Conservation (phyloP, 2,329 filamentous ascomycete genomes). For the Tolypocladium tundrense region DNA sequence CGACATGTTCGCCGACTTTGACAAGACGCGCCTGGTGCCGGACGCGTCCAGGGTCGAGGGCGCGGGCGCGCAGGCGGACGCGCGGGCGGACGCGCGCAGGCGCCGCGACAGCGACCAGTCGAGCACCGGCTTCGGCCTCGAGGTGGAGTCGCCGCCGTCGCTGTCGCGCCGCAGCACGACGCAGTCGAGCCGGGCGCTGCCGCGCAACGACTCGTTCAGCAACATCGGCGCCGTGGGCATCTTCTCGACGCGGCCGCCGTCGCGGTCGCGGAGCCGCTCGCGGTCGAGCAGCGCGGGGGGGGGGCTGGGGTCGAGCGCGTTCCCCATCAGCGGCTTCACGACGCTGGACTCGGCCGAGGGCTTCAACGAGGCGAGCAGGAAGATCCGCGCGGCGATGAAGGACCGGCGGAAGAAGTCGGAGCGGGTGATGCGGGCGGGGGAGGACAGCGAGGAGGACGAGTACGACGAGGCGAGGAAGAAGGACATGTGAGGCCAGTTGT, state of each 20-base stretch:
- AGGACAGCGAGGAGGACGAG: conserved; percentile 29
- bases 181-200: conserved; percentile 44
- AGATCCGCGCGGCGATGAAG: conserved; percentile 78
- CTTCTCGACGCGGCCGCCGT: conserved; percentile 82
- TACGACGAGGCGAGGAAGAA: conserved; percentile 34
- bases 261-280: conserved; percentile 61
- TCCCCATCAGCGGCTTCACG: conserved; percentile 62
- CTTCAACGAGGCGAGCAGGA: conserved; percentile 73
- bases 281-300: conserved; percentile 60
- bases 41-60: conserved; percentile 35
- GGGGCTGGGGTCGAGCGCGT: conserved; percentile 48
- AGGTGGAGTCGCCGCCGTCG: conserved; percentile 24
- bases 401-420: conserved; percentile 44
- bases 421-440: conserved; percentile 26
- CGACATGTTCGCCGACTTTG: conserved; percentile 95
- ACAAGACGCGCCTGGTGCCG: conserved; percentile 59
- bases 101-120: conserved; percentile 41
- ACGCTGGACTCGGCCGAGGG: conserved; percentile 55
- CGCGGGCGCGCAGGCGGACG: conserved; percentile 13
- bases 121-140: conserved; percentile 22
- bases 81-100: conserved; percentile 15
- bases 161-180: conserved; percentile 40
- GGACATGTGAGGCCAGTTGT: conserved; percentile 16
- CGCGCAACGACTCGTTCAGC: conserved; percentile 87
- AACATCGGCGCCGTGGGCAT: conserved; percentile 81